Evolutionary conservation across 176 grass and related monocot genomes (phyloP).

Genomic region (Carex myosuroides): DNA sequence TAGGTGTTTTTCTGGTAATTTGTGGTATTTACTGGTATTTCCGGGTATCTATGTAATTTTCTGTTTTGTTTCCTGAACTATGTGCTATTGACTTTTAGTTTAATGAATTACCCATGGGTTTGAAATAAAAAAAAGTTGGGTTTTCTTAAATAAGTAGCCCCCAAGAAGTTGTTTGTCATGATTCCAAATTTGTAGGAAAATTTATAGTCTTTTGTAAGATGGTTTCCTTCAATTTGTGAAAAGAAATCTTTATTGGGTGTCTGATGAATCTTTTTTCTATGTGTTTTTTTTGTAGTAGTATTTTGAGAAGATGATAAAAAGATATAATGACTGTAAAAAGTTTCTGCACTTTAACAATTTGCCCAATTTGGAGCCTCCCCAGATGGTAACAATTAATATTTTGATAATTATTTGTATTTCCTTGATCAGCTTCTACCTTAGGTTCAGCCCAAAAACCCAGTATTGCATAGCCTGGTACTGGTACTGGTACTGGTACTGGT

Average conservation of each 20-base stretch:
- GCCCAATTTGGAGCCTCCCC: slow-evolving; percentile 33
- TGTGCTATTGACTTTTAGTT: too few relatives aligned
- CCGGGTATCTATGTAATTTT: too few relatives aligned
- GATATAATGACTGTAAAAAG: slow-evolving; percentile 27
- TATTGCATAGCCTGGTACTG: background rate
- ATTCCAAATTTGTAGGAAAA: background rate
- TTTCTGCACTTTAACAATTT: slow-evolving; percentile 39
- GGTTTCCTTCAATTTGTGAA: background rate
- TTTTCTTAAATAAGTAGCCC: background rate
- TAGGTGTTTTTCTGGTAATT: too few relatives aligned
- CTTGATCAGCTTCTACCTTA: background rate
- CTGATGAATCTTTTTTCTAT: background rate
- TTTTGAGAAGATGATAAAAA: slow-evolving; percentile 54
- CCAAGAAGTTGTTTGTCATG: background rate
- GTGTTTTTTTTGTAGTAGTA: slow-evolving; percentile 25
- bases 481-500: too few relatives aligned
- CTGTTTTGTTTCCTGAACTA: too few relatives aligned
- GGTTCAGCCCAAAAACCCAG: background rate
- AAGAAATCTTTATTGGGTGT: background rate
- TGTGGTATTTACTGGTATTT: too few relatives aligned
- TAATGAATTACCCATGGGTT: too few relatives aligned
- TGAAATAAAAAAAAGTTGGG: background rate
- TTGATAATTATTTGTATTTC: background rate
- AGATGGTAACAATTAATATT: slow-evolving; percentile 39
- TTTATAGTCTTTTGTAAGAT: background rate